Evolutionary conservation across 2,329 filamentous ascomycete genomes (phyloP).

Genomic region (Aaosphaeria pasadenensis): DNA sequence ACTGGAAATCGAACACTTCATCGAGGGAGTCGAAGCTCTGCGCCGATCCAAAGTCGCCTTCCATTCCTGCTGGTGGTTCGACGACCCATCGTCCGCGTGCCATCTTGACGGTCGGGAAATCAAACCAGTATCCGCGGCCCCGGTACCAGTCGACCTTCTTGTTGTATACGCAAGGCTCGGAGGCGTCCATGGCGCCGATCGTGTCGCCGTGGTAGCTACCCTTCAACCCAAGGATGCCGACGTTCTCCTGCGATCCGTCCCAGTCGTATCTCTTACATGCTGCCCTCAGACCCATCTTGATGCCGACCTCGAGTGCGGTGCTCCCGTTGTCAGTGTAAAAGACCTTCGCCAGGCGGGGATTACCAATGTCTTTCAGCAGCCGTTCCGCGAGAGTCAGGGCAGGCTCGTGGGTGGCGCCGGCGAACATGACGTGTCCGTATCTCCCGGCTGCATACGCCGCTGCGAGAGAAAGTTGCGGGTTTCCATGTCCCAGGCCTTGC

Average conservation of each 20-base stretch:
- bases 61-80: constrained; percentile 51
- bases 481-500: constrained; percentile 79
- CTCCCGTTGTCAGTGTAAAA: constrained; percentile 86
- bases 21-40: constrained; percentile 29
- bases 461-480: constrained; percentile 66
- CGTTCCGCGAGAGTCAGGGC: constrained; percentile 66
- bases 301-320: constrained; percentile 77
- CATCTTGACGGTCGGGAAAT: constrained; percentile 71
- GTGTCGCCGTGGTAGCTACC: constrained; percentile 87
- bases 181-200: constrained; percentile 83
- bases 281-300: constrained; percentile 80
- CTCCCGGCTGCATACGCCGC: constrained; percentile 79
- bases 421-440: constrained; percentile 89
- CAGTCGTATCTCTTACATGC: constrained; percentile 65
- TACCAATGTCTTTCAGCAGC: constrained; percentile 59
- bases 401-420: constrained; percentile 74
- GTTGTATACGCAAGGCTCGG: constrained; percentile 74
- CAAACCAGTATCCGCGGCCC: constrained; percentile 76
- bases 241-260: constrained; percentile 53
- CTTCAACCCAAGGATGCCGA: constrained; percentile 71
- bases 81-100: constrained; percentile 65
- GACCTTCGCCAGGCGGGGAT: constrained; percentile 65
- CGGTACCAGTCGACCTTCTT: constrained; percentile 84
- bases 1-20: constrained; percentile 35
- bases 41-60: constrained; percentile 44